These are phyloP conservation scores for Physocladia obscura DNA, from an alignment of 192 early-diverging fungal genomes.

Conservation along the genomic window DNA sequence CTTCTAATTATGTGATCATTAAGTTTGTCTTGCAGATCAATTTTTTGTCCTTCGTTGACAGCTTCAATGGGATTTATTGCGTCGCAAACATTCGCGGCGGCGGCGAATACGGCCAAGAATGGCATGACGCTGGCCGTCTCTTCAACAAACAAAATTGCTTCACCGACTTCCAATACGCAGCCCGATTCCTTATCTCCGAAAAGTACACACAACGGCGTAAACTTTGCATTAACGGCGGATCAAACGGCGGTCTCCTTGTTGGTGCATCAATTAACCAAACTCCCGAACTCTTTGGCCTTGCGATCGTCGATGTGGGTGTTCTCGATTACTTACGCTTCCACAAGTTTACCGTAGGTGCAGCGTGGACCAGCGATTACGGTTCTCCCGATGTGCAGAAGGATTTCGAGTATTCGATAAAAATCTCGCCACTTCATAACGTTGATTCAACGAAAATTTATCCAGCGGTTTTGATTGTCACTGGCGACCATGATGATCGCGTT, in stretches of 20 bases:
- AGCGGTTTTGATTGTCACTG: constrained; percentile 58
- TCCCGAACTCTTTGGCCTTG: constrained; percentile 69
- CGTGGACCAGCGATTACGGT: constrained; percentile 66
- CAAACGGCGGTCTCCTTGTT: constrained; percentile 72
- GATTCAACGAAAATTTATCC: constrained; percentile 52
- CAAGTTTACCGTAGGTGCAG: constrained; percentile 74
- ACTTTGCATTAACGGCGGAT: constrained; percentile 62
- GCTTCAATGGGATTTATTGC: constrained; percentile 55
- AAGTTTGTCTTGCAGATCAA: constrained; percentile 9
- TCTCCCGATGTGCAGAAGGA: constrained; percentile 13
- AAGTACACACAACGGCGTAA: constrained; percentile 58
- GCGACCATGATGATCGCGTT: constrained; percentile 73
- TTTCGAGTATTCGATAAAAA: constrained; percentile 17
- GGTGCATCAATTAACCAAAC: constrained; percentile 71
- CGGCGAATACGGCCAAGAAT: constrained; percentile 58
- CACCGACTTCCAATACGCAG: constrained; percentile 74
- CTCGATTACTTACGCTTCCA: constrained; percentile 73
- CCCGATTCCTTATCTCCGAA: constrained; percentile 57
- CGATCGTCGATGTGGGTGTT: constrained; percentile 71
- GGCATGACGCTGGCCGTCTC: constrained; percentile 53
- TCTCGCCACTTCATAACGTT: constrained; percentile 72
- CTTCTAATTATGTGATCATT: too few species aligned
- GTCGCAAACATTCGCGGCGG: constrained; percentile 73
- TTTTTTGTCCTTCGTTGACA: constrained; percentile 47
- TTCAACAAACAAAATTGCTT: constrained; percentile 71